Conservation (phyloP, 192 early-diverging fungal species). For the Coemansia sp. region DNA sequence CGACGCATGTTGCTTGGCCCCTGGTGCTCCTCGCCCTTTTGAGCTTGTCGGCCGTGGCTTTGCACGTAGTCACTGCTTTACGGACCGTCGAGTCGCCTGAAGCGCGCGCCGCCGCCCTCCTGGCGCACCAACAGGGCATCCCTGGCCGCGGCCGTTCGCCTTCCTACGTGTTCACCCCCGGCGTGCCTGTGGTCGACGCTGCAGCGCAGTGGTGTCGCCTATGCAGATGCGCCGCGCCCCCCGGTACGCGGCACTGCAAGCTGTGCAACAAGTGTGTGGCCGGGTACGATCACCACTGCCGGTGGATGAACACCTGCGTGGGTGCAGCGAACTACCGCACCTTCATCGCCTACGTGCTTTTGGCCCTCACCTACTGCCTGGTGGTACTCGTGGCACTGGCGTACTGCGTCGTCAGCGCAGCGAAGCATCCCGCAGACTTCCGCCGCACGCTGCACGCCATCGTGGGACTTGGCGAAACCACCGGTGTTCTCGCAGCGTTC, state of each 20-base stretch:
- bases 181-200: conserved; percentile 36
- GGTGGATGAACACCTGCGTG: conserved; percentile 48
- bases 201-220: conserved; percentile 28
- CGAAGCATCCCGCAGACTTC: conserved; percentile 13
- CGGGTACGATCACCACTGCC: conserved; percentile 52
- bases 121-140: not conserved
- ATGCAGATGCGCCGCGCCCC: conserved; percentile 16
- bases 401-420: conserved; percentile 17
- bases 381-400: conserved; percentile 21
- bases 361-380: conserved; percentile 17
- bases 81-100: conserved; percentile 34
- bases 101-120: conserved; percentile 6
- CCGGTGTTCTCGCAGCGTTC: too few species aligned
- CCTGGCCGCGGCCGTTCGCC: conserved; percentile 19
- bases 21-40: conserved; percentile 16
- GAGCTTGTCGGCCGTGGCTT: conserved; percentile 10
- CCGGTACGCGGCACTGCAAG: conserved; percentile 45
- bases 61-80: conserved; percentile 18
- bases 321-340: conserved; percentile 35
- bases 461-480: conserved; percentile 19
- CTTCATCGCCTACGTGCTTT: conserved; percentile 26
- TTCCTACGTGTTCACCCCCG: conserved; percentile 33
- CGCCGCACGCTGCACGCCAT: conserved; percentile 15
- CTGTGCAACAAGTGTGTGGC: conserved; percentile 51
- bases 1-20: conserved; percentile 13